Percentiles rank a stretch among this genome's conserved stretches.
phyloP scores from a whole-genome alignment of 2,329 filamentous ascomycete genomes.

The Colletotrichum euphorbiae region DNA sequence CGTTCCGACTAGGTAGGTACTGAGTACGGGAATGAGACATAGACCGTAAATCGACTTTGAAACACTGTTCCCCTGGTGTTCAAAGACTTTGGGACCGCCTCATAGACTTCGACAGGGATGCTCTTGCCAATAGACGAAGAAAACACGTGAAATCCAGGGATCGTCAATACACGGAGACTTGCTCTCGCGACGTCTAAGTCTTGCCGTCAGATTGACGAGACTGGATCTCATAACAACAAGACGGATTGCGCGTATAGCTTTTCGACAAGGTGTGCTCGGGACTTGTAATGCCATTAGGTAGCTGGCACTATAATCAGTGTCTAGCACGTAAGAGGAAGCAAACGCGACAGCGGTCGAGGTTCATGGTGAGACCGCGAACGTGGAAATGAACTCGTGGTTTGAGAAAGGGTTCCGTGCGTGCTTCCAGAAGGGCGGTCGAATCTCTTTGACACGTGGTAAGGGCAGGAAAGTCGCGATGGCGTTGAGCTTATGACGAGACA shows the following conservation, averaged over 20 bases:
- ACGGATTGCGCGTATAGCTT: not conserved
- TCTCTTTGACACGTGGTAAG: conserved; percentile 14
- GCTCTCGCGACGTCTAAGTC: not conserved
- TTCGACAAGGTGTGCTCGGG: no score
- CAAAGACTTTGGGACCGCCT: not conserved
- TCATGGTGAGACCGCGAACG: not conserved
- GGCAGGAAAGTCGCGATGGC: not conserved
- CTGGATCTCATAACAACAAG: not conserved
- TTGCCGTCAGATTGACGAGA: not conserved
- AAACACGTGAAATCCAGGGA: conserved; percentile 12
- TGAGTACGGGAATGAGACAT: not conserved
- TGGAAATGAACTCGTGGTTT: no score
- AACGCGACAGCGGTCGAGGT: not conserved
- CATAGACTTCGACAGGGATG: not conserved
- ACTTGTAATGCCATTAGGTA: not conserved
- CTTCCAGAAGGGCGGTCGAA: conserved; percentile 8
- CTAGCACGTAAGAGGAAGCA: not conserved
- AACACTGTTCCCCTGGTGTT: not conserved
- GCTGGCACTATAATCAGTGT: not conserved
- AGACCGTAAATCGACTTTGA: conserved; percentile 12
- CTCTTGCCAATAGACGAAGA: not conserved
- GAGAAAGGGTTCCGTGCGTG: not conserved
- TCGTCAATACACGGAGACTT: not conserved
- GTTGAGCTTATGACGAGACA: not conserved
- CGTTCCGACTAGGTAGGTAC: not conserved